A percentile compares a stretch with the other conserved stretches of the same genome.
Conservation (phyloP, 148 eudicot species). For the Vaccinium myrtillus region DNA sequence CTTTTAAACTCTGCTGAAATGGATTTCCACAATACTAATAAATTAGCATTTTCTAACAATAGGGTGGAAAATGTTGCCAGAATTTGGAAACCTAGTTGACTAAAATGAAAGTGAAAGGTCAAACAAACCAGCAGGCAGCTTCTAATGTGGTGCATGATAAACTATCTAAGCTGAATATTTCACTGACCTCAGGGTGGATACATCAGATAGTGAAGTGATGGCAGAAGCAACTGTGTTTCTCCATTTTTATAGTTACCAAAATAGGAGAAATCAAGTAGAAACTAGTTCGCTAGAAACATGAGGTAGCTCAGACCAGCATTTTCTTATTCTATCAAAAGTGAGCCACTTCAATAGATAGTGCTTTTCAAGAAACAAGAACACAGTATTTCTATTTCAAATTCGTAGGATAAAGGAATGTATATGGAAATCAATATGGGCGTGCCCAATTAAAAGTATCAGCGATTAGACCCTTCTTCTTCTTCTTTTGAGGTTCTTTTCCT, state of each 20-base stretch:
- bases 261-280: neutral
- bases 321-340: neutral
- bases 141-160: neutral
- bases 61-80: neutral
- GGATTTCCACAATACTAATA: neutral
- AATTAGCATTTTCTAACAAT: neutral
- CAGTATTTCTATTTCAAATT: neutral
- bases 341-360: neutral
- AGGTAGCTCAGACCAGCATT: neutral
- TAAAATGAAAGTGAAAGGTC: neutral
- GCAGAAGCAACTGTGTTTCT: neutral
- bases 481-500: neutral
- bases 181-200: neutral
- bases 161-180: neutral
- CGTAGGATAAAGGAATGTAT: no score
- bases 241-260: neutral
- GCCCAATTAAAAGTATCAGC: no score
- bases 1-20: neutral
- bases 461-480: no score
- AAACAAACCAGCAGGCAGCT: neutral
- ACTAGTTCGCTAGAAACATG: neutral
- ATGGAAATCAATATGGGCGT: no score
- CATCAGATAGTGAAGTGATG: neutral
- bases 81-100: neutral
- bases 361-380: neutral